Evolutionary conservation across 495 filamentous ascomycete genomes (phyloP), one percentile per base, ranked within the genome.

Genomic region (Daldinia caldariorum): DNA sequence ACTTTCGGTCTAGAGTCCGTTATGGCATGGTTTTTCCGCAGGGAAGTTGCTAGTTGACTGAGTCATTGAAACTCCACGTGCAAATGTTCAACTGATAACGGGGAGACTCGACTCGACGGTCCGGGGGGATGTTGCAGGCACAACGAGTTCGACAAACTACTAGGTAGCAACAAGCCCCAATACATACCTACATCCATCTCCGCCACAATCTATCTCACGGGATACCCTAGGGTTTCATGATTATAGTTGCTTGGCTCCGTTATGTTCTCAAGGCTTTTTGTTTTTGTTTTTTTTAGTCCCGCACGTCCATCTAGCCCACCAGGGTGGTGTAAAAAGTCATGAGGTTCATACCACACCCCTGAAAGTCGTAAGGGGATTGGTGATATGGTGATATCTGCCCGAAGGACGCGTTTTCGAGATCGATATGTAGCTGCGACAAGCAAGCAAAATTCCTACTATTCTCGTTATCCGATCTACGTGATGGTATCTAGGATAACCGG

Each of bases 311-410:
- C 29, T 35, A 54, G 14, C 20, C 43, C 8, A 60, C 8, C 58
- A 56, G 50, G 32, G 31, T 59, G 35, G 35, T 31, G 22, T n/a
- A 54, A 38, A 20, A 54, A 38, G n/a, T 59, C 63, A 35, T 61
- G 54, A 55, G 38, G 47, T 51, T 14, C 56, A 26, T 18, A 1
- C 6, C 32, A 57, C 67, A 72, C 20, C 55, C 55, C 26, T 39
- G 22, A 65, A 65, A 72, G 49, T 72, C 70, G 65, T 66, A n/a
- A 47, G 45, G 41, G 37, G 12, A n/a, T 54, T 45, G 60, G 57
- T 68, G n/a, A n/a, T n/a, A n/a, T 16, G 34, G 26, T 26, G 26
- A 26, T 47, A 31, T 47, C 38, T 5, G 14, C 16, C 35, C n/a
- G 14, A 39, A 53, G 26, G 61, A 14, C n/a, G 22, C 22, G 22